Evolutionary conservation across 2,329 filamentous ascomycete species (phyloP).

Genomic region (Cladosporium sp.): DNA sequence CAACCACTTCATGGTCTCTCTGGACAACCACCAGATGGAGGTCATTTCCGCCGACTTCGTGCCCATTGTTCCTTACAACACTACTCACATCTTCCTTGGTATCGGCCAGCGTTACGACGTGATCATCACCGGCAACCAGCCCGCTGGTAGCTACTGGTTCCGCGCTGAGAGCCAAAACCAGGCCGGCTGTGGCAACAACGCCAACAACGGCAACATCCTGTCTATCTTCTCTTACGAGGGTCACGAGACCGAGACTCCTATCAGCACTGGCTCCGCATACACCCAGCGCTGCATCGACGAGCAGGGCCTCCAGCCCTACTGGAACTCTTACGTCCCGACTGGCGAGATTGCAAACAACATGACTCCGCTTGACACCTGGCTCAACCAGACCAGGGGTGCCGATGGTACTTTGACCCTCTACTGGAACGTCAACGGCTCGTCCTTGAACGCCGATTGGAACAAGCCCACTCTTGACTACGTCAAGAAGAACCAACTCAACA

Average conservation of each 20-base stretch:
- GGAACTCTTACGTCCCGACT: constrained; percentile 38
- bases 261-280: constrained; percentile 34
- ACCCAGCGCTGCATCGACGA: constrained; percentile 46
- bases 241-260: constrained; percentile 31
- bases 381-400: constrained; percentile 32
- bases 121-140: constrained; percentile 40
- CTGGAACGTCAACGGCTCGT: constrained; percentile 43
- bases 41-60: constrained; percentile 32
- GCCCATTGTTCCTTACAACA: constrained; percentile 38
- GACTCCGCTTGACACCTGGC: constrained; percentile 30
- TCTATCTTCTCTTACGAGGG: constrained; percentile 45
- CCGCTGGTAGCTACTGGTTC: constrained; percentile 39
- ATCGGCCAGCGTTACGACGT: constrained; percentile 46
- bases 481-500: constrained; percentile 40
- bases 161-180: constrained; percentile 34
- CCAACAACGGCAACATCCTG: constrained; percentile 34
- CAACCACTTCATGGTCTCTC: constrained; percentile 44
- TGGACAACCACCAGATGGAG: constrained; percentile 38
- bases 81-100: constrained; percentile 35
- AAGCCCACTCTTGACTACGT: constrained; percentile 49
- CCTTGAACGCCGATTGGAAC: constrained; percentile 46
- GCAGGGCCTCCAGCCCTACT: constrained; percentile 39
- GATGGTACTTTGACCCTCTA: constrained; percentile 34
- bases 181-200: constrained; percentile 47
- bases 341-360: constrained; percentile 31